A percentile compares a stretch with the other conserved stretches of the same genome.
Conservation (phyloP, 352 stramenopile species). For the Bremia lactucae region DNA sequence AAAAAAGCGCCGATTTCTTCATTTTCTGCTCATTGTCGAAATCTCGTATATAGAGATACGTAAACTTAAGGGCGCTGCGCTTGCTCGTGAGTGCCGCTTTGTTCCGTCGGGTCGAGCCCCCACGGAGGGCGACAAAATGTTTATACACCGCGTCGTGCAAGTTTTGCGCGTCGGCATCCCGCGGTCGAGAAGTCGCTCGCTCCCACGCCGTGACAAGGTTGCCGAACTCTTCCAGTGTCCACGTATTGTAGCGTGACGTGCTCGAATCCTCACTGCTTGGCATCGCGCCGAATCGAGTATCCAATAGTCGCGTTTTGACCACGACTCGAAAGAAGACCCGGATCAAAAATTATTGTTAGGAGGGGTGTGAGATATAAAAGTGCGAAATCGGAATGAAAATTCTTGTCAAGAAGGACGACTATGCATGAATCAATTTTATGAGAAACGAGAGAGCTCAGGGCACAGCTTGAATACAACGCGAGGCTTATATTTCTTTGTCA, state of each 20-base stretch:
- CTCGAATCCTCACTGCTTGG: conserved; percentile 16
- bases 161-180: neutral
- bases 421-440: no score
- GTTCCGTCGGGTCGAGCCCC: conserved; percentile 23
- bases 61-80: conserved; percentile 25
- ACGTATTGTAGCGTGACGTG: conserved; percentile 8
- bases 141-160: conserved; percentile 21
- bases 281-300: conserved; percentile 2
- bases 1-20: conserved; percentile 10
- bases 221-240: conserved; percentile 19
- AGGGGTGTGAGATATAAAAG: neutral
- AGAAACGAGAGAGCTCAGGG: no score
- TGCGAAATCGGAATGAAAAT: neutral
- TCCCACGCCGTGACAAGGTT: conserved; percentile 29
- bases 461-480: no score
- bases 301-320: conserved; percentile 3
- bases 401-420: no score
- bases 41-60: conserved; percentile 20
- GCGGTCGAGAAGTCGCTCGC: conserved; percentile 5
- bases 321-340: neutral
- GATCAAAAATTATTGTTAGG: neutral
- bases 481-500: no score
- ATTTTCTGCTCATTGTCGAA: conserved; percentile 17
- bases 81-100: conserved; percentile 25
- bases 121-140: conserved; percentile 20